Base-by-base conservation (phyloP, 371 early-diverging fungal genomes). In the Gilbertella persicaria region DNA sequence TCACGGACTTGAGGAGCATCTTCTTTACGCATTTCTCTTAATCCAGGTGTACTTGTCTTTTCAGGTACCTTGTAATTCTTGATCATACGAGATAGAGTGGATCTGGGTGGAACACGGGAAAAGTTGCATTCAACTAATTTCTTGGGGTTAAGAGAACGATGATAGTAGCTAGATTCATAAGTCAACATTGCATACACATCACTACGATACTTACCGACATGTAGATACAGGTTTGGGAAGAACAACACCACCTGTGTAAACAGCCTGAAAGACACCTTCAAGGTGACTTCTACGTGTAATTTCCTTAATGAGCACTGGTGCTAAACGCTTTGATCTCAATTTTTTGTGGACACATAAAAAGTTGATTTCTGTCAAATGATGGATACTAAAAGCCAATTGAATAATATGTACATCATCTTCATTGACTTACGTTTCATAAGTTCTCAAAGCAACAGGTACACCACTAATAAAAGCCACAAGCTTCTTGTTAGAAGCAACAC, bases 231-330 rank as follows among this genome's bases (percentile, higher is more conserved):
- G 93, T 65, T 89, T 96, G 9, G 99, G 99, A 43, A 99, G 73
- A 30, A 86, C 82, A 23, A 85, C 85, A 28, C 98, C 99, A 16
- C 92, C 96, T 8, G 99, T 99, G 78, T 99, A 99, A 2, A 96
- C 88, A 25, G 99, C 99, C 68, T 97, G 96, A 84, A 94, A 98
- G 36, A 98, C 93, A 16, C 97, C 97, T 56, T 87, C 85, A 49
- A 91, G 62, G 78, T 99, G 90, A 35, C 92, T 93, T 33, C 93
- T 86, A 40, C 99, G 88, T 2, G 98, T 99, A 41, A 99, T 87
- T 68, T 99, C 99, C 68, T 91, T 91, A 71, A 99, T 99, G 46
- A 99, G 75, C n/a, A 99, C 84, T 14, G 99, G 99, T 8, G 99
- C 94, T 50, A 99, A 77, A 46, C 97, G 89, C 72, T 97, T 96